Evolutionary conservation across 164 flowering plant genomes (phyloP).

Genomic region (Malania oleifera): DNA sequence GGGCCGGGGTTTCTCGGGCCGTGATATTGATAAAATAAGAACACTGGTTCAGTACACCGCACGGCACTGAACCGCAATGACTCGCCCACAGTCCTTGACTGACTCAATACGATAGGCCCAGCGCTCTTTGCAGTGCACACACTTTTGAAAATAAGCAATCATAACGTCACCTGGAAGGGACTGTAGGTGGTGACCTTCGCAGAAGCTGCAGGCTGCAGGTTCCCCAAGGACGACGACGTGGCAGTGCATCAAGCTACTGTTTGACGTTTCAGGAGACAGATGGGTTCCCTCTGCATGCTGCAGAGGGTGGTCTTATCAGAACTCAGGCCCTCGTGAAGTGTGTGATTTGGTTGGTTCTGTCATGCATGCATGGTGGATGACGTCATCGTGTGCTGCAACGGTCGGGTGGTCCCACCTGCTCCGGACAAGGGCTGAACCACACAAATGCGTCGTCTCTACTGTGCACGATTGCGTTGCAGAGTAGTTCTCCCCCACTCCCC

Average conservation of each 20-base stretch:
- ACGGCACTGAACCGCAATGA: too few relatives aligned
- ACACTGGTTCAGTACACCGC: too few relatives aligned
- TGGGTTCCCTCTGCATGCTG: slow-evolving; percentile 3
- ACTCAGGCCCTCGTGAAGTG: too few relatives aligned
- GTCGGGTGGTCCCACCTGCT: slow-evolving; percentile 19
- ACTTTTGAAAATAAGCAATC: neutral
- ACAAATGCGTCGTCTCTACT: neutral
- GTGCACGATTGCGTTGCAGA: too few relatives aligned
- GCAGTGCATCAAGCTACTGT: neutral
- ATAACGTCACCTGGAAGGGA: neutral
- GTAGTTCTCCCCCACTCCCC: too few relatives aligned
- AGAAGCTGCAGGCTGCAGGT: neutral
- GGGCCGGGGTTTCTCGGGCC: too few relatives aligned
- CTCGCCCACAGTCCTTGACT: too few relatives aligned
- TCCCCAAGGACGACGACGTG: neutral
- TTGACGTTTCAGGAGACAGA: neutral
- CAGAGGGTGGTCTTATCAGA: slow-evolving; percentile 2
- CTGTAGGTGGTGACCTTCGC: neutral
- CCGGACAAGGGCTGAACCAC: neutral
- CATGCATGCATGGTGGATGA: too few relatives aligned
- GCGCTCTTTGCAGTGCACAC: too few relatives aligned
- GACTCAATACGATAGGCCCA: too few relatives aligned
- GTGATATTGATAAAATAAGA: too few relatives aligned
- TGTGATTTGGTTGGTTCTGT: too few relatives aligned
- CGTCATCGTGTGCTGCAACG: slow-evolving; percentile 10